These are phyloP conservation scores for Monilinia laxa DNA, from an alignment of 2,329 filamentous ascomycete genomes.

Conservation along the genomic window DNA sequence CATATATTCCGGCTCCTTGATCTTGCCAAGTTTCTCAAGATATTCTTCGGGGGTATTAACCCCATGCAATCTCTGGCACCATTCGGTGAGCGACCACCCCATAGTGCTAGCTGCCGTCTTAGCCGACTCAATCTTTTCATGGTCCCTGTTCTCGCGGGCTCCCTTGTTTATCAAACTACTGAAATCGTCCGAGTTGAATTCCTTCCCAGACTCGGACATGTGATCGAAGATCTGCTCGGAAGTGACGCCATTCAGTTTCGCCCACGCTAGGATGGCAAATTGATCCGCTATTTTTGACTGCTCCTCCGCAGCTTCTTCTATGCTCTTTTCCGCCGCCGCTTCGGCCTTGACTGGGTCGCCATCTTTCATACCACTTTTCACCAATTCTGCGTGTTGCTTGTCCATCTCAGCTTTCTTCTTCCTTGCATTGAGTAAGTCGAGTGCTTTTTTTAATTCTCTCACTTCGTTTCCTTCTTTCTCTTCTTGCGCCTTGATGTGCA, in stretches of 20 bases:
- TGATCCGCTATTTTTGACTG: not conserved
- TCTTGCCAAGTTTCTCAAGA: not conserved
- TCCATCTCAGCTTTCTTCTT: not conserved
- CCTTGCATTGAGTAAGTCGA: not conserved
- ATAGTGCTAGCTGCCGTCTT: not conserved
- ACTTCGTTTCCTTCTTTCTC: not conserved
- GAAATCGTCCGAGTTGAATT: not conserved
- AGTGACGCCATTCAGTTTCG: not conserved
- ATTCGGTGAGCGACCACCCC: not conserved
- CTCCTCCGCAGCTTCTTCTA: not conserved
- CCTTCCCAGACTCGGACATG: not conserved
- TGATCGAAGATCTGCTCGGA: not conserved
- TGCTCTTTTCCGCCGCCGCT: not conserved
- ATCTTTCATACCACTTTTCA: not conserved
- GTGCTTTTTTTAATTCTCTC: no score
- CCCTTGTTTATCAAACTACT: not conserved
- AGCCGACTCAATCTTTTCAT: not conserved
- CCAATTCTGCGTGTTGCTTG: not conserved
- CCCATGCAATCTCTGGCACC: not conserved
- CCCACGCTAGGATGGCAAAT: not conserved
- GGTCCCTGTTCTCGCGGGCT: not conserved
- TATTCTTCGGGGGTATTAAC: not conserved
- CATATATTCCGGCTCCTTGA: not conserved
- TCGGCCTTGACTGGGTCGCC: not conserved
- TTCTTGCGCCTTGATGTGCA: not conserved